Conservation (phyloP, 1,284 basidiomycete genomes). For the Inonotus hispidus region DNA sequence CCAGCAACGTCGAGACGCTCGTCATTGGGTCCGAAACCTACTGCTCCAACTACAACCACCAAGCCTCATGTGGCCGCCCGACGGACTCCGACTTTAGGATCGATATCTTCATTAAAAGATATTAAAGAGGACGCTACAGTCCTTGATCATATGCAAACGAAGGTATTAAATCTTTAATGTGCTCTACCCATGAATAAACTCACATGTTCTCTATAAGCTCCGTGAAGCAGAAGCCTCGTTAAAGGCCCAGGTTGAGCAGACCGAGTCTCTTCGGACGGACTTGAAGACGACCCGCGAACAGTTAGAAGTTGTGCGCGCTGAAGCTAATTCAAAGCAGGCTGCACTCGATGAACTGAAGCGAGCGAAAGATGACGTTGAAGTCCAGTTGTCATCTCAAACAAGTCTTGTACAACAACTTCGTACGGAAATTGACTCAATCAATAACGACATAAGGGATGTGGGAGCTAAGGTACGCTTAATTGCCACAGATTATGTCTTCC, state of each 20-base stretch:
- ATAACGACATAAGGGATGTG: conserved; percentile 35
- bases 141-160: conserved; percentile 51
- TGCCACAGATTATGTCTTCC: background rate
- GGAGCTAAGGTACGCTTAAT: conserved; percentile 4
- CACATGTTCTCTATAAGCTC: conserved; percentile 39
- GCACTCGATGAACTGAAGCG: conserved; percentile 42
- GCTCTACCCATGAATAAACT: conserved; percentile 1
- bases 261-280: conserved; percentile 47
- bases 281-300: conserved; percentile 45
- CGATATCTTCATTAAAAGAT: conserved; percentile 67
- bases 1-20: conserved; percentile 24
- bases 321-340: conserved; percentile 42
- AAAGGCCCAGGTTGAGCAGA: conserved; percentile 42
- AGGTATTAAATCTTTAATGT: conserved; percentile 37
- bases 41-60: conserved; percentile 24
- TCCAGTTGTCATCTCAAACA: conserved; percentile 41
- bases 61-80: conserved; percentile 26
- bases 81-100: conserved; percentile 41
- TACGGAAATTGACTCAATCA: conserved; percentile 34
- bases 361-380: conserved; percentile 43
- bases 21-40: conserved; percentile 28
- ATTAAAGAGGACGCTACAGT: conserved; percentile 55
- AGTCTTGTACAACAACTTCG: conserved; percentile 39
- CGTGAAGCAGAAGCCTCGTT: conserved; percentile 49
- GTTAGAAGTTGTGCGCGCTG: conserved; percentile 42